These are phyloP conservation scores for Cochliopodium minus DNA, from an alignment of 208 protist species.

Conservation along the genomic window DNA sequence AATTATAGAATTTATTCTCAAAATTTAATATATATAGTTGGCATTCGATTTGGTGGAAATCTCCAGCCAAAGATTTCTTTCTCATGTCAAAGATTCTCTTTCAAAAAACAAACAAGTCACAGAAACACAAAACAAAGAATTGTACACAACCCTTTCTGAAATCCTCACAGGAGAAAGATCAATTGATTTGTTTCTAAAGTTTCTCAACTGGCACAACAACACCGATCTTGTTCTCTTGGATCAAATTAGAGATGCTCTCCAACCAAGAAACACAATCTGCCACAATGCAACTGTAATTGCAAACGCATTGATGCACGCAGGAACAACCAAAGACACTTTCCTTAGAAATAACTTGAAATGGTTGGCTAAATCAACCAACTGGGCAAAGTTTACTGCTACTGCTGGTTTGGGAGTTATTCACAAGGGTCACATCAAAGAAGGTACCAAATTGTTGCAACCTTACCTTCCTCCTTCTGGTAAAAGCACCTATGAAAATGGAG, in stretches of 20 bases:
- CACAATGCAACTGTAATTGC: conserved; percentile 80
- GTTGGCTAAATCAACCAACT: conserved; percentile 80
- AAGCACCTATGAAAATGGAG: conserved; percentile 78
- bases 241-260: conserved; percentile 70
- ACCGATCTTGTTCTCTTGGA: conserved; percentile 78
- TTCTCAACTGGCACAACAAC: conserved; percentile 75
- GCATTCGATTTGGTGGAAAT: neutral
- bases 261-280: conserved; percentile 16
- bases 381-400: conserved; percentile 86
- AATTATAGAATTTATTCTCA: too few species aligned
- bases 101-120: neutral
- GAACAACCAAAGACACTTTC: conserved; percentile 91
- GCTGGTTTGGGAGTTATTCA: conserved; percentile 90
- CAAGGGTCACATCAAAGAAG: conserved; percentile 68
- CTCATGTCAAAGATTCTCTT: neutral
- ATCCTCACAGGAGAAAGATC: conserved; percentile 56
- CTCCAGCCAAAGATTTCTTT: too few species aligned
- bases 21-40: neutral
- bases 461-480: conserved; percentile 65
- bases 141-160: neutral
- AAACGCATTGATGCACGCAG: conserved; percentile 87
- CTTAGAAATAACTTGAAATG: conserved; percentile 88
- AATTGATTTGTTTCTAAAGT: conserved; percentile 74
- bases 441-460: conserved; percentile 55
- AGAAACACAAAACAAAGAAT: neutral